phyloP scores from a whole-genome alignment of 2,329 filamentous ascomycete genomes.

The Colletotrichum filicis region DNA sequence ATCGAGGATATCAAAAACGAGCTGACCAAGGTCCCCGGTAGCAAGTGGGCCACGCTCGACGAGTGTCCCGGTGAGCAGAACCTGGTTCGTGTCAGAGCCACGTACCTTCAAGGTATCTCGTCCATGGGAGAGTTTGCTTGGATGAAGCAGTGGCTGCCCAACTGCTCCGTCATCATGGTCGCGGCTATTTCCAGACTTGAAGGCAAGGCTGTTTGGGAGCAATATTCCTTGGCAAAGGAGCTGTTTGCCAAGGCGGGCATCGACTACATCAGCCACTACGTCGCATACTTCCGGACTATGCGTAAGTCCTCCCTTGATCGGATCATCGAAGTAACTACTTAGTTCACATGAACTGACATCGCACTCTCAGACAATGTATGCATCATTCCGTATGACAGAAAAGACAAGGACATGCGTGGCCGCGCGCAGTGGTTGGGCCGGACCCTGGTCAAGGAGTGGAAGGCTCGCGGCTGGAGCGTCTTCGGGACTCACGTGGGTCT shows the following conservation, averaged over 20 bases:
- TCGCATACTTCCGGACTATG: slow-evolving; percentile 28
- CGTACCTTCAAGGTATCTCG: slow-evolving; percentile 24
- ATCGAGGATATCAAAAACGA: slow-evolving; percentile 18
- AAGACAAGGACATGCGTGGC: slow-evolving; percentile 49
- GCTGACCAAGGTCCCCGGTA: slow-evolving; percentile 23
- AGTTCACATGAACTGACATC: no score
- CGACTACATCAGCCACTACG: slow-evolving; percentile 27
- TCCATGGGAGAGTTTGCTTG: slow-evolving; percentile 29
- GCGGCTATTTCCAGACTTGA: slow-evolving; percentile 14
- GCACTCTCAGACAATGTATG: slow-evolving; percentile 55
- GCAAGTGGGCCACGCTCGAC: slow-evolving; percentile 27
- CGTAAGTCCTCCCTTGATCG: slow-evolving; percentile 4
- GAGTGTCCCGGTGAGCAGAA: slow-evolving; percentile 21
- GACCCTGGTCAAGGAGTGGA: slow-evolving; percentile 53
- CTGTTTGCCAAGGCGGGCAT: slow-evolving; percentile 23
- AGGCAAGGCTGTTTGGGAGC: slow-evolving; percentile 20
- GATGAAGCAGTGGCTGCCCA: slow-evolving; percentile 29
- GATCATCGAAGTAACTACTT: no score
- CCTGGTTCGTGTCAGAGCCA: slow-evolving; percentile 15
- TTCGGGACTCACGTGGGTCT: slow-evolving; percentile 58
- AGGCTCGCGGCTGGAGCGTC: slow-evolving; percentile 54
- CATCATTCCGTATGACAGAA: slow-evolving; percentile 60
- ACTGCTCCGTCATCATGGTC: slow-evolving; percentile 28
- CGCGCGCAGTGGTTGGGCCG: slow-evolving; percentile 43
- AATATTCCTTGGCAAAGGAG: slow-evolving; percentile 21